These are phyloP conservation scores for Ustilago sp. DNA, from an alignment of 1,284 basidiomycete genomes.

Conservation along the genomic window DNA sequence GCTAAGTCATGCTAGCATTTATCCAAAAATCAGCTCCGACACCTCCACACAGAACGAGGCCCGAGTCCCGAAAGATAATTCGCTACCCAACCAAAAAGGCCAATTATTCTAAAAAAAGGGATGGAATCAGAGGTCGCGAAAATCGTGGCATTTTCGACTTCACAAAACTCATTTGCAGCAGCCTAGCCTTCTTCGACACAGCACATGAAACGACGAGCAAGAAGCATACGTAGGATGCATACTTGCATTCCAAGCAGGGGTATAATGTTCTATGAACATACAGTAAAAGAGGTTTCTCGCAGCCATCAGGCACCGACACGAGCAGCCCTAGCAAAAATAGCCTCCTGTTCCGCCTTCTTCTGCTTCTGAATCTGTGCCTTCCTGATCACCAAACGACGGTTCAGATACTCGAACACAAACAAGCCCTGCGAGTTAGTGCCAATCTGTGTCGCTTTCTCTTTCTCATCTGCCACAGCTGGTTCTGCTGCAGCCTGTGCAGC, in stretches of 20 bases:
- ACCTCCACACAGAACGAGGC: conserved; percentile 28
- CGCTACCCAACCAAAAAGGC: background rate
- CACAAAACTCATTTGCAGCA: background rate
- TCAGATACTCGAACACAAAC: conserved; percentile 63
- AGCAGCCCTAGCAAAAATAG: conserved; percentile 58
- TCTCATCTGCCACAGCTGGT: conserved; percentile 26
- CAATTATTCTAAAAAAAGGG: background rate
- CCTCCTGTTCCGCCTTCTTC: conserved; percentile 56
- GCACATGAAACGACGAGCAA: background rate
- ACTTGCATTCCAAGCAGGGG: conserved; percentile 14
- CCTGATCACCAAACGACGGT: conserved; percentile 57
- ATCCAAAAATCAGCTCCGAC: background rate
- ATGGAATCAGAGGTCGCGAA: no score
- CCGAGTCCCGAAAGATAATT: conserved; percentile 3
- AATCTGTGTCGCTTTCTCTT: conserved; percentile 45
- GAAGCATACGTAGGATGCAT: no score
- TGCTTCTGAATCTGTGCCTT: conserved; percentile 58
- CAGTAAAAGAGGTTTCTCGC: background rate
- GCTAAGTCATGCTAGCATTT: conserved; percentile 1
- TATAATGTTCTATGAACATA: conserved; percentile 21
- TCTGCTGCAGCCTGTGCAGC: conserved; percentile 3
- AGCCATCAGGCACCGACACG: conserved; percentile 32
- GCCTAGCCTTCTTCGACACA: background rate
- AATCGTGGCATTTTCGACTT: no score
- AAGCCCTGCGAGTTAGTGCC: conserved; percentile 48